Conservation (phyloP, 805 yeast species). For the Jamesozyma hellenica region DNA sequence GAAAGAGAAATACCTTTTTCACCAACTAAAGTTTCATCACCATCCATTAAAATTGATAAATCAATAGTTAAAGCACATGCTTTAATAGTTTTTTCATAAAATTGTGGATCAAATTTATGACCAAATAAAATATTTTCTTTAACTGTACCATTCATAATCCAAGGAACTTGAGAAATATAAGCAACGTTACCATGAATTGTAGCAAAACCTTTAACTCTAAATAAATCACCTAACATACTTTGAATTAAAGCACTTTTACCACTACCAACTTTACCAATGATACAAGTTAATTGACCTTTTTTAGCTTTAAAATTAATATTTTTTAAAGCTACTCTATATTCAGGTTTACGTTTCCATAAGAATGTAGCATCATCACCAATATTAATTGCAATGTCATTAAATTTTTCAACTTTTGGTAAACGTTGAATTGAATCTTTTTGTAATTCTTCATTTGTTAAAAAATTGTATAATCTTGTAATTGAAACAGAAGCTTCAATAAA, state of each 20-base stretch:
- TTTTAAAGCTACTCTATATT: slow-evolving; percentile 55
- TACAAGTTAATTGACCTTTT: slow-evolving; percentile 73
- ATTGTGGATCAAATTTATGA: slow-evolving; percentile 66
- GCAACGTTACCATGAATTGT: slow-evolving; percentile 70
- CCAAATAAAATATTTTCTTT: slow-evolving; percentile 89
- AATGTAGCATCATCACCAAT: slow-evolving; percentile 56
- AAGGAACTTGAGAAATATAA: slow-evolving; percentile 86
- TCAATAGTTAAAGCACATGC: slow-evolving; percentile 86
- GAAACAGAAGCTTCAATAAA: slow-evolving; percentile 87
- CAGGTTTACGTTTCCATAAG: slow-evolving; percentile 67
- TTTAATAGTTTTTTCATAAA: slow-evolving; percentile 67
- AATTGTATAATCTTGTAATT: slow-evolving; percentile 58
- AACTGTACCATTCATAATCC: slow-evolving; percentile 95
- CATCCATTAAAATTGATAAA: slow-evolving; percentile 70
- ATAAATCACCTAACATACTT: slow-evolving; percentile 72
- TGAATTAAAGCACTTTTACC: slow-evolving; percentile 82
- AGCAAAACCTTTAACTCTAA: slow-evolving; percentile 65
- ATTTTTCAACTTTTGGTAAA: slow-evolving; percentile 33
- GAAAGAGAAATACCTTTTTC: slow-evolving; percentile 94
- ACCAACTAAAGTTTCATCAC: slow-evolving; percentile 88
- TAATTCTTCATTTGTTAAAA: slow-evolving; percentile 66
- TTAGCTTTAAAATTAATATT: slow-evolving; percentile 52
- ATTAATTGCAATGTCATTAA: slow-evolving; percentile 60
- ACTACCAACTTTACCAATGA: slow-evolving; percentile 83
- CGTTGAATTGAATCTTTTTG: slow-evolving; percentile 62